These are phyloP conservation scores for Glycine soja DNA, from an alignment of 306 rosid genomes.

Conservation along the genomic window DNA sequence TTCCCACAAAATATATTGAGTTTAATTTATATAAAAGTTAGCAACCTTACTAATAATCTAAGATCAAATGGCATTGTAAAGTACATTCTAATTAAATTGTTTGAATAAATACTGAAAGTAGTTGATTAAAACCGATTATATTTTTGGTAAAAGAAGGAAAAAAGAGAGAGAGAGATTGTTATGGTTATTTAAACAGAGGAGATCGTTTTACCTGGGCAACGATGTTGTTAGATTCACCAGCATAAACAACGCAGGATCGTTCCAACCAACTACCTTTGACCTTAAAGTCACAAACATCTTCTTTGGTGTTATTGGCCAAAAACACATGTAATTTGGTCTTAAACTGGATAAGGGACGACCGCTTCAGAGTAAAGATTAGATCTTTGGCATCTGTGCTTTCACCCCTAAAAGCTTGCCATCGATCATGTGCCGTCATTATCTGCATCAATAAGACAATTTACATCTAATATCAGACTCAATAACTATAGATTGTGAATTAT, in stretches of 20 bases:
- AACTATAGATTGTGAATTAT: too few species aligned
- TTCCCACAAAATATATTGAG: not conserved
- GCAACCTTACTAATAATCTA: too few species aligned
- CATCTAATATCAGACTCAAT: too few species aligned
- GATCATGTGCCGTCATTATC: slow-evolving; percentile 49
- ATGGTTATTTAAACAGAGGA: not conserved
- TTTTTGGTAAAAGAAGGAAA: too few species aligned
- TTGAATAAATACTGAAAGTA: too few species aligned
- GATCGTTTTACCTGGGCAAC: slow-evolving; percentile 51
- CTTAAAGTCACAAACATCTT: slow-evolving; percentile 61
- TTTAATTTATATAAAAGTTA: too few species aligned
- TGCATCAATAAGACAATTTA: slow-evolving; percentile 2
- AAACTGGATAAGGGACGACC: slow-evolving; percentile 48
- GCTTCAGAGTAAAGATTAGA: slow-evolving; percentile 52
- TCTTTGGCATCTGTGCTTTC: slow-evolving; percentile 54
- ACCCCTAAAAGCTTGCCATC: slow-evolving; percentile 66
- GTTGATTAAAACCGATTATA: too few species aligned
- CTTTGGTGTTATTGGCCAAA: slow-evolving; percentile 50
- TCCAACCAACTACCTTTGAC: slow-evolving; percentile 63
- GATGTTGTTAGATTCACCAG: slow-evolving; percentile 58
- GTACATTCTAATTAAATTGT: too few species aligned
- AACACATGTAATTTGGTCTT: slow-evolving; percentile 59
- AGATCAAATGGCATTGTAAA: too few species aligned
- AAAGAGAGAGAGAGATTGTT: too few species aligned
- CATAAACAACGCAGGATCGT: slow-evolving; percentile 61